Evolutionary conservation across 2,329 filamentous ascomycete species (phyloP), one percentile per base, ranked within the genome.

Genomic region (Pseudogymnoascus sp.): DNA sequence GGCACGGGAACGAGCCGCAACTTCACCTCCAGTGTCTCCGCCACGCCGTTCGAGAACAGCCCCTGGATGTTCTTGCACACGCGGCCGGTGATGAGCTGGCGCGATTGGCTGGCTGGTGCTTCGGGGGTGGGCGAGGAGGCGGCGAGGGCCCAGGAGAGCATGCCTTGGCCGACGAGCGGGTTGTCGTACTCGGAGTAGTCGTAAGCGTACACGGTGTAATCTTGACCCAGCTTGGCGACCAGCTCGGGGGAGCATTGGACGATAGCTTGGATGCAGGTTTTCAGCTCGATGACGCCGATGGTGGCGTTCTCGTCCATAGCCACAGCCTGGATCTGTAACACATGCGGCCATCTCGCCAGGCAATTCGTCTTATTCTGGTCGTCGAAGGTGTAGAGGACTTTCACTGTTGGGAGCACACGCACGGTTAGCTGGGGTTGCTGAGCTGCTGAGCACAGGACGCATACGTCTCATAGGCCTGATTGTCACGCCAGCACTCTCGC

Each of bases 141-240:
- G 60, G 84, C 82, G 53, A 97, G 81, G 21, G 88, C 86, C 84
- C 89, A 89, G 38, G 95, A 97, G 18, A 99, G 81, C 87, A 97
- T 91, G 62, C 96, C 95, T 76, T 99, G 93, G 21, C 95, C 95
- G 23, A 97, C 93, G 63, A 97, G 82, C 62, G 96, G 95, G 16
- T 88, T 91, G 72, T 97, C 93, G 67, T 90, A 90, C 77, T 99
- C 95, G 11, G 95, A 97, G 75, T 93, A 97, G 75, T 99, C 95
- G 78, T 91, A 91, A 31, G 93, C 92, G 76, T 99, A 99, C 63
- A 99, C 87, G n/a, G 92, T 95, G 77, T 95, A 99, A 77, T 99
- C 75, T 84, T 78, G 78, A 77, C 89, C 82, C 65, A 88, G 73
- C 79, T 89, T 80, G 72, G 85, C 84, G 56, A 92, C 79, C 53